Percentiles rank a stretch among this genome's conserved stretches.
phyloP scores from a whole-genome alignment of 129 eudicot genomes.

The Kitagawia praeruptora region DNA sequence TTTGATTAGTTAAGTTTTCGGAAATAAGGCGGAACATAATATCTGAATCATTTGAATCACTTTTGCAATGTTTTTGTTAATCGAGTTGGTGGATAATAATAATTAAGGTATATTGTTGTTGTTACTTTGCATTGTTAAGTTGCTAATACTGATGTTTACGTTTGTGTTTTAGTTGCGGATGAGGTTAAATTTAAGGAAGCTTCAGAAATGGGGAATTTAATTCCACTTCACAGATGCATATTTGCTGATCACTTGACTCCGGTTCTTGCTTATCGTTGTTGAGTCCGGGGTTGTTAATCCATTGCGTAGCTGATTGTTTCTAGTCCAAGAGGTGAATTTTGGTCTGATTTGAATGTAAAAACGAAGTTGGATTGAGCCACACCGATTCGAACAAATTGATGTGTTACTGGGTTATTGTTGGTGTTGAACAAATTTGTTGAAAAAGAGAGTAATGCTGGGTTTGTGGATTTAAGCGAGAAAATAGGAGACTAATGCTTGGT shows the following conservation, averaged over 20 bases:
- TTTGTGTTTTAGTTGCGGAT: constrained; percentile 34
- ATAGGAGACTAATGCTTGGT: too few species aligned
- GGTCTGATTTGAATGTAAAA: too few species aligned
- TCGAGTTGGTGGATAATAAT: not conserved
- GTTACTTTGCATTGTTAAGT: not conserved
- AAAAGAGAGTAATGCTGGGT: too few species aligned
- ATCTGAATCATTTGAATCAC: not conserved
- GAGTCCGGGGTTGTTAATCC: too few species aligned
- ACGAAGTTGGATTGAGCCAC: too few species aligned
- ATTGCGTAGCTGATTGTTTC: too few species aligned
- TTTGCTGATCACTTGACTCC: constrained; percentile 94
- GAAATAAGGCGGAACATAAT: not conserved
- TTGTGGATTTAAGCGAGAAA: too few species aligned
- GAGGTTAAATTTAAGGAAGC: constrained; percentile 61
- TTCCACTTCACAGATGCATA: constrained; percentile 61
- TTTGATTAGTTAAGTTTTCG: not conserved
- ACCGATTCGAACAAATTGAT: too few species aligned
- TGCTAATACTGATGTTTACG: not conserved
- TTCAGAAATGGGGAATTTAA: constrained; percentile 56
- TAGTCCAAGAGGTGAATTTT: too few species aligned
- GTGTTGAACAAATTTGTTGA: too few species aligned
- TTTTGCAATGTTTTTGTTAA: not conserved
- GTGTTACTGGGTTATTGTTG: too few species aligned
- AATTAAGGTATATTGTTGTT: not conserved
- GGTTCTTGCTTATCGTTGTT: constrained; percentile 89